Evolutionary conservation across 352 stramenopile species (phyloP).

Genomic region (Phytopythium boreale): DNA sequence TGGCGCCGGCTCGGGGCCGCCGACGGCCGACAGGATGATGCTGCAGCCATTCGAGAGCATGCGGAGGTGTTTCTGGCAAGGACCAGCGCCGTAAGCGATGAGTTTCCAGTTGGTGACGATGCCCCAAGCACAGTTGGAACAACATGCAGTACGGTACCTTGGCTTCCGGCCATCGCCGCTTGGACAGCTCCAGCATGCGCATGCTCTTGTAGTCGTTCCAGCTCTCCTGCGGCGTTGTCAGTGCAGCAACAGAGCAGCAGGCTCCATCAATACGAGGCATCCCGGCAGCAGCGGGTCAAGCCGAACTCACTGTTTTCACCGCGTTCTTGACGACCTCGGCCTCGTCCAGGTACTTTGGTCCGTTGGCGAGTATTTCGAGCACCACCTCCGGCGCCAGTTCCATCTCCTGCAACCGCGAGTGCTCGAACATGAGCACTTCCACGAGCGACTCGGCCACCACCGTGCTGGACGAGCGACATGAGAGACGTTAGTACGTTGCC

Average conservation of each 20-base stretch:
- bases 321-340: slow-evolving; percentile 46
- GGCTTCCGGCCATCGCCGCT: slow-evolving; percentile 60
- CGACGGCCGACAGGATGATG: slow-evolving; percentile 49
- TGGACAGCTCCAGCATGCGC: slow-evolving; percentile 64
- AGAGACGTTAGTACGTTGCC: background rate
- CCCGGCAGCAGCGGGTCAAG: background rate
- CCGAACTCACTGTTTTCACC: slow-evolving; percentile 21
- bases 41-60: slow-evolving; percentile 73
- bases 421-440: slow-evolving; percentile 67
- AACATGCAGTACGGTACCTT: slow-evolving; percentile 18
- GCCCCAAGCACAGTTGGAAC: background rate
- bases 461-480: slow-evolving; percentile 14
- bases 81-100: background rate
- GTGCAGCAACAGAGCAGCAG: too few species aligned
- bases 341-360: slow-evolving; percentile 58
- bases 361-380: slow-evolving; percentile 44
- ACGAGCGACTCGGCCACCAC: slow-evolving; percentile 66
- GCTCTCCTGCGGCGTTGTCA: slow-evolving; percentile 27
- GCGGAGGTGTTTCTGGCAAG: slow-evolving; percentile 49
- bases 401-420: slow-evolving; percentile 78
- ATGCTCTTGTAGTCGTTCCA: slow-evolving; percentile 72
- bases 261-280: background rate
- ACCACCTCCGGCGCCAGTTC: slow-evolving; percentile 55
- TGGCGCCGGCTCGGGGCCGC: background rate
- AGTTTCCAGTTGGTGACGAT: background rate